phyloP scores from a whole-genome alignment of 1,139 yeast species.

The Geotrichum europaeum region DNA sequence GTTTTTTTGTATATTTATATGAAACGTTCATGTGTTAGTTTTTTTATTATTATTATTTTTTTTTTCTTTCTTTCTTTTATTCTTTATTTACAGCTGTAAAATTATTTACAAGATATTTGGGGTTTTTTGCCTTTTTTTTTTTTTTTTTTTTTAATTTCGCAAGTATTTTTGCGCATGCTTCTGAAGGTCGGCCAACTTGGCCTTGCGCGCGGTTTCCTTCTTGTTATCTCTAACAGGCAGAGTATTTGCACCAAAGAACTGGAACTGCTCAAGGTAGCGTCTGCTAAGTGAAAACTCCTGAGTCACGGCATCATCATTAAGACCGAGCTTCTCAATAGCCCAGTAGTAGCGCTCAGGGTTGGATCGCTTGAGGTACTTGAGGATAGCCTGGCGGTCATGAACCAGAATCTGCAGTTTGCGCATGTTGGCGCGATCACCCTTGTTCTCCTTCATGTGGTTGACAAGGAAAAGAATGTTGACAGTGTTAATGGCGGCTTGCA shows the following conservation, averaged over 20 bases:
- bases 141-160: not conserved
- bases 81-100: not conserved
- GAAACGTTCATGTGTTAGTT: not conserved
- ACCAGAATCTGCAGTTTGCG: conserved; percentile 73
- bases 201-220: conserved; percentile 29
- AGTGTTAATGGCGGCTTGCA: conserved; percentile 87
- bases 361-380: conserved; percentile 73
- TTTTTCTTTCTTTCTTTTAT: not conserved
- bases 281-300: conserved; percentile 81
- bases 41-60: not conserved
- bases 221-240: conserved; percentile 29
- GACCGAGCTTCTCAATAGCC: conserved; percentile 80
- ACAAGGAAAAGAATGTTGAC: conserved; percentile 73
- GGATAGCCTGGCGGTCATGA: conserved; percentile 78
- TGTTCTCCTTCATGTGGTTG: conserved; percentile 64
- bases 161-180: conserved; percentile 29
- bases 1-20: not conserved
- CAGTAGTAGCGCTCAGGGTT: conserved; percentile 78
- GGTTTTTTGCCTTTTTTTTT: too few species aligned
- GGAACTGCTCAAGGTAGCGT: conserved; percentile 77
- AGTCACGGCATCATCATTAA: conserved; percentile 71
- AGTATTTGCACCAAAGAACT: conserved; percentile 62
- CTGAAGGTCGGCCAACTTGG: conserved; percentile 26
- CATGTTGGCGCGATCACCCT: conserved; percentile 66
- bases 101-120: not conserved